Base-by-base conservation (phyloP, 495 filamentous ascomycete species). In the Aspergillus sparsus region DNA sequence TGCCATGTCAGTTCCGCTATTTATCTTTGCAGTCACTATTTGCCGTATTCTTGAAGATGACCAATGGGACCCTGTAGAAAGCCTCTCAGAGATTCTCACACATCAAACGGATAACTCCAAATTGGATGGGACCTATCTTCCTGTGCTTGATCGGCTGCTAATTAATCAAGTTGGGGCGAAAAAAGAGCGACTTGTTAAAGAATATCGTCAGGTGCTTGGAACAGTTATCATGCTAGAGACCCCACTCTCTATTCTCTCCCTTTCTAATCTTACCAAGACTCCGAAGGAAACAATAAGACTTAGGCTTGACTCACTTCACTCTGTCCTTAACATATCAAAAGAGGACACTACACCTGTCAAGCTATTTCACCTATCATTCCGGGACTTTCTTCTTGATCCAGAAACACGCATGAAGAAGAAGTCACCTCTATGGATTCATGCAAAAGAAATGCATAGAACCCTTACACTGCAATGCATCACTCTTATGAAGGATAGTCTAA, bases 1-100 rank as follows among this genome's bases (percentile, higher is more conserved):
- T 7, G 37, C 12, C 18, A 62, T 64, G 31, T 39, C 64, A 4
- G 47, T 69, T 41, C 68, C 67, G 13, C 47, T 75, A 12, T 75
- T 75, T 46, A 74, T 75, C 55, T 68, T 56, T 37, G 67, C 69
- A 9, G 66, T 66, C 5, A 75, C 69, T 16, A 18, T 70, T 13
- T 74, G 60, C 55, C 66, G 69, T 3, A 61, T 65, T 35, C 37
- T 73, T 15, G 52, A 56, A 11, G 46, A 71, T 52, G 7, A n/a
- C 1, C 11, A 46, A 8, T 31, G 18, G 36, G 36, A 65, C 32
- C 68, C 70, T 1, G 34, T 62, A 39, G 7, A 42, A 35, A 46
- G 61, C 33, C 66, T 66, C 8, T 0, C 16, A 45, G 35, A 58
- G 11, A 41, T 73, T 39, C 66, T 74, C 6, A 16, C 18, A 1